phyloP scores from a whole-genome alignment of 305 asterid species.

The Vinca major region DNA sequence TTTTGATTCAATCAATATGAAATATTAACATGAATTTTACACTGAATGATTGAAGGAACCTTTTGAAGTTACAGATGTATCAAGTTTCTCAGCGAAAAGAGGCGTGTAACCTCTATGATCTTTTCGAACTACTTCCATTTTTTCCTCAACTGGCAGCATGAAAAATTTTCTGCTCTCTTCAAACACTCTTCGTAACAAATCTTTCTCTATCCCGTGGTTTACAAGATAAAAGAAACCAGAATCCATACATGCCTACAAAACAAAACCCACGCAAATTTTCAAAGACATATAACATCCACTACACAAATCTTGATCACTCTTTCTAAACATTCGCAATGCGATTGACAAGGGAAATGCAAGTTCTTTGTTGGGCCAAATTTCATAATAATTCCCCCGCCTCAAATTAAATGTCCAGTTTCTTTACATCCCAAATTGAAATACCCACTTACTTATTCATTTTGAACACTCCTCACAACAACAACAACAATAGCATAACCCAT shows the following conservation, averaged over 20 bases:
- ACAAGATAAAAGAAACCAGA: slow-evolving; percentile 55
- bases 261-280: not conserved
- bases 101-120: slow-evolving; percentile 45
- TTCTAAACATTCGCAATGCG: not conserved
- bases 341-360: not conserved
- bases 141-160: slow-evolving; percentile 35
- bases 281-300: not conserved
- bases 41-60: slow-evolving; percentile 20
- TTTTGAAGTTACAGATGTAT: slow-evolving; percentile 28
- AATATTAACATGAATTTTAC: not conserved
- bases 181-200: slow-evolving; percentile 28
- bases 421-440: too few species aligned
- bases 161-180: slow-evolving; percentile 36
- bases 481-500: too few species aligned
- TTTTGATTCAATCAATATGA: not conserved
- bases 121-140: slow-evolving; percentile 30
- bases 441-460: too few species aligned
- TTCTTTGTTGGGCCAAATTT: not conserved
- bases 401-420: too few species aligned
- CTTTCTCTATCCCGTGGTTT: slow-evolving; percentile 48
- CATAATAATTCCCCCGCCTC: too few species aligned
- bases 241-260: slow-evolving; percentile 40
- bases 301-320: too few species aligned
- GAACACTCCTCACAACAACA: too few species aligned
- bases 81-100: slow-evolving; percentile 46